phyloP scores from a whole-genome alignment of 331 rosid species.

The Arachis monticola region DNA sequence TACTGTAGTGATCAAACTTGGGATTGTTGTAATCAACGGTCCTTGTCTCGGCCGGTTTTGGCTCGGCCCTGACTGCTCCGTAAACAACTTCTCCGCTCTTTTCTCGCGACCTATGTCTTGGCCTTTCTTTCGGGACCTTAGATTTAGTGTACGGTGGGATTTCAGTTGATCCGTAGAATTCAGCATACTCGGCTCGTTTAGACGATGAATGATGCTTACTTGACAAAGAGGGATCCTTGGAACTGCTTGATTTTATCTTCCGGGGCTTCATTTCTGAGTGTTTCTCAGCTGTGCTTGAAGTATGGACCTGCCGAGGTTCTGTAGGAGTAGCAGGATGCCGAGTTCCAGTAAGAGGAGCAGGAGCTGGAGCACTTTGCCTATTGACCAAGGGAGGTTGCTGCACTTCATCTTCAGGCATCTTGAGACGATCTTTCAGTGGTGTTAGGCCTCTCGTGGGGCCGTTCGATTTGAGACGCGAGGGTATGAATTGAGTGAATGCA shows the following conservation, averaged over 20 bases:
- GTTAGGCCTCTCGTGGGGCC: slow-evolving; percentile 57
- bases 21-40: slow-evolving; percentile 51
- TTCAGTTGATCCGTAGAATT: slow-evolving; percentile 80
- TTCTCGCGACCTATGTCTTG: slow-evolving; percentile 85
- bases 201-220: slow-evolving; percentile 83
- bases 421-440: slow-evolving; percentile 75
- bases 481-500: slow-evolving; percentile 56
- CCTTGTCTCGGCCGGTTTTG: slow-evolving; percentile 60
- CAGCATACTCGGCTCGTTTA: slow-evolving; percentile 70
- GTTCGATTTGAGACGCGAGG: slow-evolving; percentile 56
- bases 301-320: slow-evolving; percentile 62
- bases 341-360: slow-evolving; percentile 53
- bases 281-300: slow-evolving; percentile 57
- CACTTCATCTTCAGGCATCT: slow-evolving; percentile 77
- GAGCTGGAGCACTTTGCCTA: slow-evolving; percentile 49
- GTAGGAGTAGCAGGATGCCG: slow-evolving; percentile 41
- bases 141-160: slow-evolving; percentile 63
- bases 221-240: slow-evolving; percentile 74
- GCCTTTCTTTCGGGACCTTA: slow-evolving; percentile 84
- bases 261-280: slow-evolving; percentile 77
- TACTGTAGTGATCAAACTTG: slow-evolving; percentile 74
- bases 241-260: slow-evolving; percentile 76
- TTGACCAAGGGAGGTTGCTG: slow-evolving; percentile 48
- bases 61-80: slow-evolving; percentile 59
- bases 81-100: slow-evolving; percentile 71